Conservation (phyloP, 179 eudicot genomes). For the Dionaea muscipula region DNA sequence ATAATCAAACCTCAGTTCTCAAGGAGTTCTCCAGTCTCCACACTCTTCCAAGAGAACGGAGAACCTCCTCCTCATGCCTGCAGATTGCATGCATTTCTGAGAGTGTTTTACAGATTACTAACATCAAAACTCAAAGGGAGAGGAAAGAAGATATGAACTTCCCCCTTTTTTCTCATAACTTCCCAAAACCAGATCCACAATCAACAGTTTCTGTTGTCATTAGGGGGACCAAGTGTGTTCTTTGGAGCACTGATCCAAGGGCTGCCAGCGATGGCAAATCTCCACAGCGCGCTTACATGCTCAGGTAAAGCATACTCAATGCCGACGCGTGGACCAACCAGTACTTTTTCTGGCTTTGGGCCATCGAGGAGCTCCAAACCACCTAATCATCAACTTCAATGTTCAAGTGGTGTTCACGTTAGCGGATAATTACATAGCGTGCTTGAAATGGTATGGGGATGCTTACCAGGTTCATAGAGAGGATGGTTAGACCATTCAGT, state of each 20-base stretch:
- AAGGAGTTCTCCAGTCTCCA: no score
- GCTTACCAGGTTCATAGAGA: slow-evolving; percentile 55
- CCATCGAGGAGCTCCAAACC: slow-evolving; percentile 87
- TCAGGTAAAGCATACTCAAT: slow-evolving; percentile 75
- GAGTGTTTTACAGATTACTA: no score
- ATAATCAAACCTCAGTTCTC: no score
- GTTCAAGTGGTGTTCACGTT: neutral
- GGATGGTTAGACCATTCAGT: slow-evolving; percentile 92
- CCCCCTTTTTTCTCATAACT: no score
- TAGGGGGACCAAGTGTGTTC: slow-evolving; percentile 48
- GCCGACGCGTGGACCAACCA: slow-evolving; percentile 90
- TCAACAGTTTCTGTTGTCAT: neutral
- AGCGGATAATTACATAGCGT: neutral
- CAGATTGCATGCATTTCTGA: no score
- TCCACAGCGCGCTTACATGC: slow-evolving; percentile 76
- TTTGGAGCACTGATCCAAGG: slow-evolving; percentile 92
- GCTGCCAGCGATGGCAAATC: slow-evolving; percentile 70
- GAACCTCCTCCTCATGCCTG: no score
- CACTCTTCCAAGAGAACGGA: no score
- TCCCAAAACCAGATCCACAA: no score
- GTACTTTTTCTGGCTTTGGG: slow-evolving; percentile 64
- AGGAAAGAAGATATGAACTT: no score
- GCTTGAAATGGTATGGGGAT: slow-evolving; percentile 1
- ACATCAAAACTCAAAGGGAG: no score
- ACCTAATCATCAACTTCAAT: slow-evolving; percentile 43